Evolutionary conservation across 306 rosid species (phyloP).

Genomic region (Cicer judaicum): DNA sequence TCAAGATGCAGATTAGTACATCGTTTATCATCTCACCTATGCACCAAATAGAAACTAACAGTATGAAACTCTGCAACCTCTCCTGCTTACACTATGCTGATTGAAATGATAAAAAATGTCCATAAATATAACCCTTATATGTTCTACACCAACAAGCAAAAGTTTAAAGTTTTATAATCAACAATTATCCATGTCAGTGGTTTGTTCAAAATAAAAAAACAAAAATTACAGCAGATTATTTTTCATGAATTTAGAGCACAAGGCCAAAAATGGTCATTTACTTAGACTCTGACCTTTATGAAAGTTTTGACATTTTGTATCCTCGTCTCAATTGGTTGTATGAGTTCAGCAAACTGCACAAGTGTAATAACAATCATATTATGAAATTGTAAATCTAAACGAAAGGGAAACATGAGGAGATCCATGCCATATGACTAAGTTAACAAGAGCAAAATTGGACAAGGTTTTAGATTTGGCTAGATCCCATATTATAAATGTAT

Average conservation of each 20-base stretch:
- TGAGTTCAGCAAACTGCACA: slow-evolving; percentile 77
- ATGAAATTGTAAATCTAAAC: slow-evolving; percentile 26
- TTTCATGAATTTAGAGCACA: background rate
- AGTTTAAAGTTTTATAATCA: slow-evolving; percentile 7
- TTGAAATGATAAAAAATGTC: slow-evolving; percentile 26
- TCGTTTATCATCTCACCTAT: slow-evolving; percentile 19
- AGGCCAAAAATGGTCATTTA: background rate
- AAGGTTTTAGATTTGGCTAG: background rate
- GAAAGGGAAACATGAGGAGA: slow-evolving; percentile 9
- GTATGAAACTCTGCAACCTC: slow-evolving; percentile 21
- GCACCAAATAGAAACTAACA: slow-evolving; percentile 25
- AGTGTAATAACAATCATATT: slow-evolving; percentile 25
- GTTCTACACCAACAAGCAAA: slow-evolving; percentile 37
- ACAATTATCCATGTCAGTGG: background rate
- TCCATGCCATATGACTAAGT: slow-evolving; percentile 12
- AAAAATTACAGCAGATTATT: background rate
- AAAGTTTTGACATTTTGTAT: slow-evolving; percentile 64
- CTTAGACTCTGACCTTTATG: slow-evolving; percentile 69
- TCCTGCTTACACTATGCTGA: background rate
- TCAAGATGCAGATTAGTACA: too few relatives aligned
- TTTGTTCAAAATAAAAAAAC: background rate
- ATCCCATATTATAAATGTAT: slow-evolving; percentile 1
- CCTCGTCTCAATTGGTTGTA: slow-evolving; percentile 81
- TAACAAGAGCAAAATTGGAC: slow-evolving; percentile 20
- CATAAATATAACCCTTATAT: slow-evolving; percentile 13